Base-by-base conservation (phyloP, 495 filamentous ascomycete genomes). In the Podospora pseudoanserina region DNA sequence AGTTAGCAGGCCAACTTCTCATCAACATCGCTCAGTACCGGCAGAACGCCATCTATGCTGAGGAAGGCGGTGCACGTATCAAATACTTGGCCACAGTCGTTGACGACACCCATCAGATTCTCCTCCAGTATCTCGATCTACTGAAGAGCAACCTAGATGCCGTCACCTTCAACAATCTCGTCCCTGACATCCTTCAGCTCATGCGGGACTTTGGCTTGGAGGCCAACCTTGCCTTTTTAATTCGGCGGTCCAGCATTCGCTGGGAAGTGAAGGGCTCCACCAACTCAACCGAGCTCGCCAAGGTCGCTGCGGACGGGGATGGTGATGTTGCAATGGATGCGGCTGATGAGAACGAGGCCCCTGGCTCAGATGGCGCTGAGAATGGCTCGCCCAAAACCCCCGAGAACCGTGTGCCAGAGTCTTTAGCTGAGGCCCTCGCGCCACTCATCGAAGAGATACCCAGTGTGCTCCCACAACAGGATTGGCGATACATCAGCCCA, bases 21-120 rank as follows among this genome's bases (percentile, higher is more conserved):
- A 86, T 97, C 70, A 88, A 94, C 56, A 93, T 99, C 74, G 93
- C 94, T 2, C 93, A 96, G 71, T 91, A 97, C 73, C 86, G 92
- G 32, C 86, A 92, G 73, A 89, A 88, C 11, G 94, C 90, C 69
- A 86, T 95, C 39, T 94, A 88, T 77, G 80, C 91, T 44, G 79
- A 85, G 5, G 87, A 91, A 57, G 80, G 81, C 32, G 85, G 88
- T 26, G 88, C 89, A 2, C 91, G 92, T 70, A 84, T 87, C 77
- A 99, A 98, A 74, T 84, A 95, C 32, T 75, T 97, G 16, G 90
- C 91, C 7, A 90, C 91, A 66, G 86, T 97, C 62, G 88, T 96
- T 62, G 96, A 99, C 73, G 92, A 96, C 75, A 90, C 97, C 30
- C 92, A 96, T 69, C 85, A 88, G 28, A 86, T 94, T 54, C 85